phyloP scores from a whole-genome alignment of 352 stramenopile genomes.

The Globisporangium recalcitrans region DNA sequence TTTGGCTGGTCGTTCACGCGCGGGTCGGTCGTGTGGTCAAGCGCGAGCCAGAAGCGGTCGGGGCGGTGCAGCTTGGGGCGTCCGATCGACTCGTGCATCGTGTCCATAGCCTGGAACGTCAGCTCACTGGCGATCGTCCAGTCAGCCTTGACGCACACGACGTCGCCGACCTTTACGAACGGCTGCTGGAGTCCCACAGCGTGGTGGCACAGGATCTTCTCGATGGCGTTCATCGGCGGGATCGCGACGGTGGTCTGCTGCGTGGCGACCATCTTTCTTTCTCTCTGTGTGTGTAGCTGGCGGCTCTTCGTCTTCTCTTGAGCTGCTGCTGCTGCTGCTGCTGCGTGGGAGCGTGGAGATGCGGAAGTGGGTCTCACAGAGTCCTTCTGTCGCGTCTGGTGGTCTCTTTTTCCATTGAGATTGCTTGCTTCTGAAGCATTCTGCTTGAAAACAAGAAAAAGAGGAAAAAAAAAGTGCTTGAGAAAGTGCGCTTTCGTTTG shows the following conservation, averaged over 20 bases:
- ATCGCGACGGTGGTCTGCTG: neutral
- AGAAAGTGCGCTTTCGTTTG: neutral
- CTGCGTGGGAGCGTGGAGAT: slow-evolving; percentile 11
- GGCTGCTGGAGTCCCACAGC: slow-evolving; percentile 45
- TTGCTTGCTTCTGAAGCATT: slow-evolving; percentile 7
- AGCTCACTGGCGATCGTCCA: slow-evolving; percentile 79
- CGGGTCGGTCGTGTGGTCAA: slow-evolving; percentile 80
- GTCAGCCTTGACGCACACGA: slow-evolving; percentile 72
- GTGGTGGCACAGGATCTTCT: slow-evolving; percentile 82
- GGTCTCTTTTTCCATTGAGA: neutral
- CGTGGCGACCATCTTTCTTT: slow-evolving; percentile 2
- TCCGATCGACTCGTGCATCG: slow-evolving; percentile 70
- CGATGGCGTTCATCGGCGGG: slow-evolving; percentile 78
- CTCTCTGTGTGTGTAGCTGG: neutral
- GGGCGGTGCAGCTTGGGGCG: slow-evolving; percentile 62
- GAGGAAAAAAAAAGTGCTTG: neutral
- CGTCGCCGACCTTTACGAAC: slow-evolving; percentile 56
- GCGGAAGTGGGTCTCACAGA: slow-evolving; percentile 1
- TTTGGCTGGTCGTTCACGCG: slow-evolving; percentile 75
- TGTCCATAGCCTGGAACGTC: slow-evolving; percentile 83
- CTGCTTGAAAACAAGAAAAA: neutral
- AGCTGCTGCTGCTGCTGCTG: neutral
- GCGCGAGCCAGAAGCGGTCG: slow-evolving; percentile 79
- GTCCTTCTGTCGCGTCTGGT: neutral
- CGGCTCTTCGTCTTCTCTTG: neutral